These are phyloP conservation scores for Pseudogymnoascus sp. DNA, from an alignment of 2,329 filamentous ascomycete genomes.

Conservation along the genomic window DNA sequence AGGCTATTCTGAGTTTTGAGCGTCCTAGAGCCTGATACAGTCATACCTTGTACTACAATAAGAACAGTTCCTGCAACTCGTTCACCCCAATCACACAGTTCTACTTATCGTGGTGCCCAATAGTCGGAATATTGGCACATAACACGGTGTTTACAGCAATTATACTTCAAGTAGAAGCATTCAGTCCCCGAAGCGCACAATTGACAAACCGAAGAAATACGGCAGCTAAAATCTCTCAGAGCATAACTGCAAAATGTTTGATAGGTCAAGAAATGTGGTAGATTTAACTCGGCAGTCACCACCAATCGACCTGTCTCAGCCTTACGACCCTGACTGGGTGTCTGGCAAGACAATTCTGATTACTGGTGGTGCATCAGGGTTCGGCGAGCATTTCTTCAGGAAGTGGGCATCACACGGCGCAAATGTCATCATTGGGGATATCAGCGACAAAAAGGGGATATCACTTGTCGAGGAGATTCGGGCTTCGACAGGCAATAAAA, in stretches of 20 bases:
- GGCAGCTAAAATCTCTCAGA: background rate
- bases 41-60: background rate
- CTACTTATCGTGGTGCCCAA: background rate
- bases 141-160: background rate
- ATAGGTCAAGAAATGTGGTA: background rate
- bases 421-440: slow-evolving; percentile 57
- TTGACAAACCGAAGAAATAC: background rate
- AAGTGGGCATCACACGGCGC: slow-evolving; percentile 52
- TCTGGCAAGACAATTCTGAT: slow-evolving; percentile 54
- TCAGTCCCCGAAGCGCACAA: background rate
- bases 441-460: slow-evolving; percentile 50
- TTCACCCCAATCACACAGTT: background rate
- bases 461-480: slow-evolving; percentile 49
- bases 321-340: slow-evolving; percentile 42
- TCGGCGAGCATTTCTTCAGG: slow-evolving; percentile 50
- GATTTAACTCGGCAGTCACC: slow-evolving; percentile 21
- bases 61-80: background rate
- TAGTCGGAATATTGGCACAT: background rate
- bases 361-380: slow-evolving; percentile 57
- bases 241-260: background rate
- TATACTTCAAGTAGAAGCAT: background rate
- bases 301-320: slow-evolving; percentile 40
- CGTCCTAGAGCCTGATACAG: background rate
- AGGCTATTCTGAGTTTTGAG: background rate
- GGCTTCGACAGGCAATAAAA: slow-evolving; percentile 34